Evolutionary conservation across 768 basidiomycete species (phyloP).

Genomic region (Lactifluus pinguis): DNA sequence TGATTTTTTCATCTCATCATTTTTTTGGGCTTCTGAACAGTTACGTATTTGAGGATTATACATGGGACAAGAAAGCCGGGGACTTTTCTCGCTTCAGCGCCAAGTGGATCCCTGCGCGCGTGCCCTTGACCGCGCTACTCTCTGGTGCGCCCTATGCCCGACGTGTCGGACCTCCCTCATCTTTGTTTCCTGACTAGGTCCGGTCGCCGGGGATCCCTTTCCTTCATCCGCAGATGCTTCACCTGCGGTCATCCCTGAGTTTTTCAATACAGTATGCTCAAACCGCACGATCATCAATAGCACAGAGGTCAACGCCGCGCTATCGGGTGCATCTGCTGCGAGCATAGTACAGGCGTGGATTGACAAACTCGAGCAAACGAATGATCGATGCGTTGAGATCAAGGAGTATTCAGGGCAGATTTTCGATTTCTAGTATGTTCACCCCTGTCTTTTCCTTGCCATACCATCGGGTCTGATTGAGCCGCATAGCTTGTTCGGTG

Average conservation of each 20-base stretch:
- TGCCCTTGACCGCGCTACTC: constrained; percentile 46
- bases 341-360: constrained; percentile 29
- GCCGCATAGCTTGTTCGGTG: not conserved
- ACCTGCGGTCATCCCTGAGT: constrained; percentile 29
- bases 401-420: constrained; percentile 27
- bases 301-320: constrained; percentile 25
- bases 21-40: constrained; percentile 19
- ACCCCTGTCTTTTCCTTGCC: not conserved
- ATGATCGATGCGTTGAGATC: constrained; percentile 35
- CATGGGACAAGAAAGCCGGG: constrained; percentile 37
- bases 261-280: constrained; percentile 35
- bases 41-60: constrained; percentile 50
- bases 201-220: constrained; percentile 34
- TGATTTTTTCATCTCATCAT: not conserved
- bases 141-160: constrained; percentile 30
- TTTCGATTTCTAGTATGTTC: constrained; percentile 32
- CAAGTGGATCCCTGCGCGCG: constrained; percentile 40
- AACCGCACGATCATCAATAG: constrained; percentile 28
- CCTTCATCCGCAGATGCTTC: constrained; percentile 27
- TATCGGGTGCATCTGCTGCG: constrained; percentile 22
- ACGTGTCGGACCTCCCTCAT: not conserved
- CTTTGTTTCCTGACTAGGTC: constrained; percentile 23
- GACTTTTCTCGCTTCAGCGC: constrained; percentile 37
- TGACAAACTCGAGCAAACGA: constrained; percentile 26
- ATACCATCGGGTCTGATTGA: not conserved